Conservation (phyloP, 2,329 filamentous ascomycete genomes). For the Penicillium sp. region DNA sequence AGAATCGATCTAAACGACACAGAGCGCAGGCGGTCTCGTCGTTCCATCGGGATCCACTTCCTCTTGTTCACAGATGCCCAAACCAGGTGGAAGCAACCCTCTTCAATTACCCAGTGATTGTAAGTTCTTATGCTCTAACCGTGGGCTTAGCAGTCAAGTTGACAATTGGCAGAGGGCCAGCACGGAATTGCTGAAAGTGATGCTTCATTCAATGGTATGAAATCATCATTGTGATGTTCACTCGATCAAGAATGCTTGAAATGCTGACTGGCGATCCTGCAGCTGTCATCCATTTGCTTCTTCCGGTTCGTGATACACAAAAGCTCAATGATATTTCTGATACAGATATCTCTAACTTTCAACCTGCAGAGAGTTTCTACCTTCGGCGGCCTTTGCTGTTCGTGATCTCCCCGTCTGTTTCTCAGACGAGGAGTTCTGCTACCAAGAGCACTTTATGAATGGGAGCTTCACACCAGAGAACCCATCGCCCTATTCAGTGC, state of each 20-base stretch:
- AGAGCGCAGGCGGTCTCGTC: not conserved
- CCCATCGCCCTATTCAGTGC: not conserved
- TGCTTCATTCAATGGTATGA: slow-evolving; percentile 50
- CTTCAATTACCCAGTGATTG: not conserved
- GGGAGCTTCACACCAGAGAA: not conserved
- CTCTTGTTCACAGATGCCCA: not conserved
- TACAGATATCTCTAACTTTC: not conserved
- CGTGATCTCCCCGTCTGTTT: not conserved
- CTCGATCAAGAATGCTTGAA: not conserved
- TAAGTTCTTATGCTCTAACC: not conserved
- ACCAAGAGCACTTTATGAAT: slow-evolving; percentile 2
- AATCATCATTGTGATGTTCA: not conserved
- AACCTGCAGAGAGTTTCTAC: slow-evolving; percentile 6
- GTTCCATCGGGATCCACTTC: not conserved
- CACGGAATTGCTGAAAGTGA: slow-evolving; percentile 49
- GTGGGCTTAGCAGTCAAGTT: not conserved
- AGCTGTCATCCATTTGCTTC: slow-evolving; percentile 17
- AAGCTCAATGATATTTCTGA: too few species aligned
- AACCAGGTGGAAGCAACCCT: not conserved
- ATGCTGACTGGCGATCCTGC: not conserved
- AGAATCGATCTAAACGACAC: not conserved
- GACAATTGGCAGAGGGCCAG: slow-evolving; percentile 45
- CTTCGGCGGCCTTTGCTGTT: not conserved
- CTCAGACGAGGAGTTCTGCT: not conserved
- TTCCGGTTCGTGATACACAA: slow-evolving; percentile 29